Base-by-base conservation (phyloP, 2,329 filamentous ascomycete genomes). In the Colletotrichum sp. region DNA sequence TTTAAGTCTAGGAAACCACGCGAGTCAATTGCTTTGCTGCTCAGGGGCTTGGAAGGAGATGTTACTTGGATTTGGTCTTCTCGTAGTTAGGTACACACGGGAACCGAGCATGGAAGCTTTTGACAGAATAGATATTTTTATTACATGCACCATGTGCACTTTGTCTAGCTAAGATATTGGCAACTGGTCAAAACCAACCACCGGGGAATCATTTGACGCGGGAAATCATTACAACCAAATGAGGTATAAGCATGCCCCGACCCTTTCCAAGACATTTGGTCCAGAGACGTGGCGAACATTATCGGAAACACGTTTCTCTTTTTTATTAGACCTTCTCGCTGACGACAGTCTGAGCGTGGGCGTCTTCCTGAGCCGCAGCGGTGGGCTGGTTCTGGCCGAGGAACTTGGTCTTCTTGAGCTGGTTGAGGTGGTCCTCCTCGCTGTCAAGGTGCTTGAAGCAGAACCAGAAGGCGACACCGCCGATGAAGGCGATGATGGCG, bases 391-490 rank as follows among this genome's bases (percentile, higher is more conserved):
- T 81, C n/a, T 78, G 71, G 55, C 87, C 87, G 77, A 86, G 80
- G 77, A 79, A 88, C 78, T 86, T 81, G 27, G 86, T 86, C 79
- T 84, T 85, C 82, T 86, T 82, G 67, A 91, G 83, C 88, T 91
- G 89, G 83, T 96, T 96, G 78, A 94, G 85, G 79, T 88, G 86
- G 82, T 95, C 94, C 81, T 96, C 94, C 78, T 92, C 86, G 30
- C 83, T 85, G 80, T 96, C 94, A 12, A 94, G 86, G n/a, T 90
- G 86, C 52, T 88, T 85, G 86, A 94, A 94, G 80, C 88, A 91
- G 80, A 93, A 82, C 93, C 93, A 96, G 86, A 96, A 95, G 3
- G 87, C 86, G 6, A 88, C 77, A 28, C 92, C 93, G 44, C 92
- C 94, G 9, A 92, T 68, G 48, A 91, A 88, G 0, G 93, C 90